phyloP scores from a whole-genome alignment of 495 filamentous ascomycete genomes.

The Penicillium daleae region DNA sequence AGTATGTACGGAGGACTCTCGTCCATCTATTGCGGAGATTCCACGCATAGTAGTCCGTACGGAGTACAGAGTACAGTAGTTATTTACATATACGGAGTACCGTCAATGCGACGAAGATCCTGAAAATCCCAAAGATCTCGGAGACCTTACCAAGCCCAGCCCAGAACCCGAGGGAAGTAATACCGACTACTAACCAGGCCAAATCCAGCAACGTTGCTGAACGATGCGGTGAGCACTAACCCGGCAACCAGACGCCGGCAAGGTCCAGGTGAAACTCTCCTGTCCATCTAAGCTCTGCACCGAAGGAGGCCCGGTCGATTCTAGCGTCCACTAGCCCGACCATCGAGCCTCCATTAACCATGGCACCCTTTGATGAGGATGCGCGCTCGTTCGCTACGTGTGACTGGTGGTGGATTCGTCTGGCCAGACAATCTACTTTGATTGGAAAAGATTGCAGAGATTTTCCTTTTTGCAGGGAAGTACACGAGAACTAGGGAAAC shows the following conservation, averaged over 20 bases:
- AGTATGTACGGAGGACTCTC: not conserved
- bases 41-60: not conserved
- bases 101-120: not conserved
- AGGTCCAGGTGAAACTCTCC: conserved; percentile 17
- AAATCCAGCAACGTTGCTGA: conserved; percentile 1
- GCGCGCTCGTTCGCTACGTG: conserved; percentile 19
- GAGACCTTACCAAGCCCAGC: not conserved
- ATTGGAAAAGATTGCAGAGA: conserved; percentile 2
- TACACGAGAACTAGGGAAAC: not conserved
- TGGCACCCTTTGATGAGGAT: conserved; percentile 38
- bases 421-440: conserved; percentile 7
- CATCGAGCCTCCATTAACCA: conserved; percentile 26
- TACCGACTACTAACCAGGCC: not conserved
- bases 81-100: too few relatives aligned
- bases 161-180: not conserved
- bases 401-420: conserved; percentile 21
- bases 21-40: not conserved
- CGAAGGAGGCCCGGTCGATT: conserved; percentile 19
- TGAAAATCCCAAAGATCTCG: not conserved
- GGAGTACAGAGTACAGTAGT: too few relatives aligned
- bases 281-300: conserved; percentile 29
- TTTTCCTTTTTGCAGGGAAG: conserved; percentile 8
- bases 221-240: conserved; percentile 23
- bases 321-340: conserved; percentile 32
- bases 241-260: not conserved